These are phyloP conservation scores for Trypanosoma congolense DNA, from an alignment of 208 protist genomes.

Conservation along the genomic window DNA sequence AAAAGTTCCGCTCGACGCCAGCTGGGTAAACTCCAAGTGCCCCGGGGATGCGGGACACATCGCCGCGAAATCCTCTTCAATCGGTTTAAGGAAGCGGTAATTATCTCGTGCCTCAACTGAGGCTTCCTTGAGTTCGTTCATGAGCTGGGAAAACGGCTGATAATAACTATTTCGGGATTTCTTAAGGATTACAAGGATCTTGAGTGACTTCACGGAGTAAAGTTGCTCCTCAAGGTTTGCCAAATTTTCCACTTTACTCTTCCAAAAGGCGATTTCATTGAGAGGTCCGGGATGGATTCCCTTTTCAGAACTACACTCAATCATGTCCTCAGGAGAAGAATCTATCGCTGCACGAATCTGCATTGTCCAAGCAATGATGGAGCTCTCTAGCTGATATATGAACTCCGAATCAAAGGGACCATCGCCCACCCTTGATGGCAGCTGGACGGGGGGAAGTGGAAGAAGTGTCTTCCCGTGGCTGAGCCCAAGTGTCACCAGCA, in stretches of 20 bases:
- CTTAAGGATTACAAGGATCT: slow-evolving; percentile 91
- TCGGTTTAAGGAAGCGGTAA: slow-evolving; percentile 89
- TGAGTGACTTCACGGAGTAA: slow-evolving; percentile 84
- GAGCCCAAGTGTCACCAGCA: slow-evolving; percentile 90
- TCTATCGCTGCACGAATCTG: slow-evolving; percentile 90
- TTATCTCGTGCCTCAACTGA: slow-evolving; percentile 86
- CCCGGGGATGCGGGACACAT: slow-evolving; percentile 51
- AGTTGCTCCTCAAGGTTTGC: slow-evolving; percentile 91
- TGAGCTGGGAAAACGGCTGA: slow-evolving; percentile 79
- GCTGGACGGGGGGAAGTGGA: slow-evolving; percentile 85
- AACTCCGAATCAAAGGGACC: slow-evolving; percentile 82
- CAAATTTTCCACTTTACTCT: slow-evolving; percentile 92
- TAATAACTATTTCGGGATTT: slow-evolving; percentile 89
- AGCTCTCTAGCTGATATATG: slow-evolving; percentile 89
- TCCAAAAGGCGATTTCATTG: slow-evolving; percentile 95
- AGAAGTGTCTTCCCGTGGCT: slow-evolving; percentile 91
- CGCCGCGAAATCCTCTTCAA: slow-evolving; percentile 80
- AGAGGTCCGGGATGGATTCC: slow-evolving; percentile 85
- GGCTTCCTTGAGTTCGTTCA: slow-evolving; percentile 84
- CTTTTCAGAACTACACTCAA: slow-evolving; percentile 47
- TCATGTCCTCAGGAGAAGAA: slow-evolving; percentile 81
- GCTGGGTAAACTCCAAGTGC: slow-evolving; percentile 71
- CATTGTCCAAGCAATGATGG: slow-evolving; percentile 90
- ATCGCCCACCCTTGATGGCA: slow-evolving; percentile 79
- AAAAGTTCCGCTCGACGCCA: slow-evolving; percentile 77